Base-by-base conservation (phyloP, 495 filamentous ascomycete genomes). In the Ramalina intermedia region DNA sequence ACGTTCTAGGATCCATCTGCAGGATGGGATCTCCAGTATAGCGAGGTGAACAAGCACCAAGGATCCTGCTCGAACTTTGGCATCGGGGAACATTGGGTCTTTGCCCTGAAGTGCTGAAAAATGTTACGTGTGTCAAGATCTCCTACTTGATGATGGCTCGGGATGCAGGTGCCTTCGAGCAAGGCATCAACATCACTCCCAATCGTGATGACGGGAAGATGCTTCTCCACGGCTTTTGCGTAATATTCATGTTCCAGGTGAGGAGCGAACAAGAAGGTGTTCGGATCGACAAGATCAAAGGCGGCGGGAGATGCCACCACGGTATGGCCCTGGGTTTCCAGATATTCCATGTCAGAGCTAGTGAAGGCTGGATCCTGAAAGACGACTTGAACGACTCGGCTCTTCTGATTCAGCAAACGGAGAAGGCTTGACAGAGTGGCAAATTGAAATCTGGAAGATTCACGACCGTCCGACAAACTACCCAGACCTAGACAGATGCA, bases 331-430 rank as follows among this genome's bases (percentile, higher is more conserved):
- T 80, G 63, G 11, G 56, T 62, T 0, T 52, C 33, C 37, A 87
- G 70, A 49, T 85, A 81, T 0, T 61, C 54, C 21, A 65, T 69
- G 56, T 89, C 84, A 6, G 72, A 60, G 7, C 60, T 39, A 46
- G 77, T 85, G 64, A 86, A 87, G 53, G 74, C 56, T 6, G 84
- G 84, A 43, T 89, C 84, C 65, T 89, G 84, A 20, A 81, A 73
- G 52, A 76, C 62, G 43, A 75, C 64, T 24, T 39, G 4, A 11
- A 36, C 17, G 14, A 43, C 29, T 23, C 3, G 37, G 6, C 42
- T 41, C 3, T 2, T 37, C 29, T 43, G 35, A 50, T 63, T 50
- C 16, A 78, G 49, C 3, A 59, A 43, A 0, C 70, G 59, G 35
- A 78, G 63, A 1, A 84, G 62, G n/a, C 61, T 61, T 11, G 69